Evolutionary conservation across 2,329 filamentous ascomycete genomes (phyloP), one percentile per base, ranked within the genome.

Genomic region (Xylariaceae sp.): DNA sequence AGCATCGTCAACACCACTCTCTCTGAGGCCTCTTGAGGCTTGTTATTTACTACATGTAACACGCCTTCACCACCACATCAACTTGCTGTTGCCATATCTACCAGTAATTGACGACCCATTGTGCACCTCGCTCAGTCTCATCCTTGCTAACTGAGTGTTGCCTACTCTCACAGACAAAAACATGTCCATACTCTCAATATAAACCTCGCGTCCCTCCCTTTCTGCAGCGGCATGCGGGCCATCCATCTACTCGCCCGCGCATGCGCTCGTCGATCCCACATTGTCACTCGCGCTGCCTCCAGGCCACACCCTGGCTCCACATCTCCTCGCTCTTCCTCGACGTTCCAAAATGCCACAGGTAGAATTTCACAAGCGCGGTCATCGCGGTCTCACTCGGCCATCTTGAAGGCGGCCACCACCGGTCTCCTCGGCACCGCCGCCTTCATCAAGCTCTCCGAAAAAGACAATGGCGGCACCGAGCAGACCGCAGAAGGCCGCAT

Each of bases 401-500:
- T 77, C 7, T 69, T 70, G 3, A 72, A 71, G 0, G 66, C 66
- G 11, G 59, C 63, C 14, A 70, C 66, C 1, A 71, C 69, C n/a
- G 70, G 63, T n/a, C 66, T 68, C 1, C 66, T 85, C 10, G 81
- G 75, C 7, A 79, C 81, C 0, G 74, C 75, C 0, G 75, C 75
- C 1, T 85, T 85, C 62, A 71, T 85, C 39, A 71, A 77, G 58
- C 66, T 84, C 6, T 79, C 81, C 4, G 76, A 83, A 59, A 66
- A 75, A 52, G 75, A 82, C 39, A 77, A 81, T 55, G 67, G 58
- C 35, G 72, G 68, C 39, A 66, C 70, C 3, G 67, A 74, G 15
- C 66, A 86, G 62, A 96, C 91, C 2, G 81, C 82, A 22, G 91
- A 96, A 71, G 80, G 80, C 68, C 86, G 89, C 57, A 96, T 96